Evolutionary conservation across 2,329 filamentous ascomycete species (phyloP), one percentile per base, ranked within the genome.

Genomic region (Capronia americana): DNA sequence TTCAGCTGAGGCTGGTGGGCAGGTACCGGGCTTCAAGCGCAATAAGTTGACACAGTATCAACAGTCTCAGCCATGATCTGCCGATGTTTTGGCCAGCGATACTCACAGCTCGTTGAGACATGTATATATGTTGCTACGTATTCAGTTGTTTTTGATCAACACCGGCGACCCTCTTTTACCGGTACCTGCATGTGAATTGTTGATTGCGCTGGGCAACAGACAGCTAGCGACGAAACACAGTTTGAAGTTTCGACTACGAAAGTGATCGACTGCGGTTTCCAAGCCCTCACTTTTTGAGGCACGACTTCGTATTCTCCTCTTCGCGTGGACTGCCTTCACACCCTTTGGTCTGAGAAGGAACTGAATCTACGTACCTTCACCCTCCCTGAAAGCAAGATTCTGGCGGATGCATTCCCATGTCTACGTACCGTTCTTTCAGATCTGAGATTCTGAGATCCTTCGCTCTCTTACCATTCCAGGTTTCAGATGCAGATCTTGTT

Each of bases 401-500:
- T n/a, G 38, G 38, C 38, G 38, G 38, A 20, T 44, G 38, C 14
- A 44, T 20, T n/a, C 20, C 14, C 38, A 44, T 44, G 38, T 44
- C 38, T 7, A n/a, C 38, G 17, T 44, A 44, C 17, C 38, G 38
- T 44, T 44, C 38, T n/a, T 44, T n/a, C 6, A 44, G 38, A n/a
- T 44, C 38, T 34, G 32, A 11, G 32, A 34, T 48, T 48, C 44
- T 4, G 34, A 61, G 34, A 51, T 41, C 44, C 46, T 32, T 32
- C 51, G 20, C 28, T 61, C 58, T 54, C 23, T n/a, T 56, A 24
- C 23, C 24, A 41, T 48, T 32, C 24, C 34, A 30, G 46, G 51
- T 44, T 56, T 56, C 23, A 55, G 34, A 30, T 62, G 60, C 34
- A 56, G 60, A 62, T 62, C 60, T 55, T 48, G 26, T 86, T 69